These are phyloP conservation scores for Moesziomyces sp. DNA, from an alignment of 1,284 basidiomycete species.

Conservation along the genomic window DNA sequence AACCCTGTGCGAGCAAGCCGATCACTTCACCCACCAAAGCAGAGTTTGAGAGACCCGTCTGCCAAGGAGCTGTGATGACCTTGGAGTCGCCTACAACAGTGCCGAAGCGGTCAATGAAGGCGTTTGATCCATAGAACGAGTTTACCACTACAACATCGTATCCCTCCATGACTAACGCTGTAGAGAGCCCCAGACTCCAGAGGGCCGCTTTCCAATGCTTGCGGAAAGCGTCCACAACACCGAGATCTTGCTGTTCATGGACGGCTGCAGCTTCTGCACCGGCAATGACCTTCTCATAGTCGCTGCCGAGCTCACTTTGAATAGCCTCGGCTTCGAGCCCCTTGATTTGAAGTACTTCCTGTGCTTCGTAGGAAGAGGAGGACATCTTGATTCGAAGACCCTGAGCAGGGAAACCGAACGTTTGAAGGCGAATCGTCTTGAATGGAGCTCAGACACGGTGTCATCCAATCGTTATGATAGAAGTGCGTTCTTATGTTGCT, in stretches of 20 bases:
- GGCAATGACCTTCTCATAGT: slow-evolving; percentile 61
- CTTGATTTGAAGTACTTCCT: slow-evolving; percentile 11
- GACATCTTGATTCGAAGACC: no score
- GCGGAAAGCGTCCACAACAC: slow-evolving; percentile 67
- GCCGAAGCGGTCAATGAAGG: slow-evolving; percentile 63
- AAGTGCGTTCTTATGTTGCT: no score
- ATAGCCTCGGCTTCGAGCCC: slow-evolving; percentile 3
- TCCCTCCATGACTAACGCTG: slow-evolving; percentile 70
- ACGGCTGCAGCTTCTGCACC: slow-evolving; percentile 66
- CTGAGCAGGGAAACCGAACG: no score
- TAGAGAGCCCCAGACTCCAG: slow-evolving; percentile 69
- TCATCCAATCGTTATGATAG: no score
- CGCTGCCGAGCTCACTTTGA: slow-evolving; percentile 15
- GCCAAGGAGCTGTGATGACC: slow-evolving; percentile 69
- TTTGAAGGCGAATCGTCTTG: no score
- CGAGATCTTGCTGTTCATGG: slow-evolving; percentile 68
- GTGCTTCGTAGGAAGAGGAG: slow-evolving; percentile 3
- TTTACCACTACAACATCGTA: slow-evolving; percentile 68
- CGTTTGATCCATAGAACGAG: slow-evolving; percentile 39
- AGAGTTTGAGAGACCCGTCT: slow-evolving; percentile 65
- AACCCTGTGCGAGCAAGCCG: slow-evolving; percentile 30
- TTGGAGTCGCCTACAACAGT: slow-evolving; percentile 14
- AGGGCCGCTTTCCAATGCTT: slow-evolving; percentile 69
- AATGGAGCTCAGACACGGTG: no score
- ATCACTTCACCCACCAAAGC: slow-evolving; percentile 35